Evolutionary conservation across 805 yeast genomes (phyloP).

Genomic region (Pichia pseudocactophila): DNA sequence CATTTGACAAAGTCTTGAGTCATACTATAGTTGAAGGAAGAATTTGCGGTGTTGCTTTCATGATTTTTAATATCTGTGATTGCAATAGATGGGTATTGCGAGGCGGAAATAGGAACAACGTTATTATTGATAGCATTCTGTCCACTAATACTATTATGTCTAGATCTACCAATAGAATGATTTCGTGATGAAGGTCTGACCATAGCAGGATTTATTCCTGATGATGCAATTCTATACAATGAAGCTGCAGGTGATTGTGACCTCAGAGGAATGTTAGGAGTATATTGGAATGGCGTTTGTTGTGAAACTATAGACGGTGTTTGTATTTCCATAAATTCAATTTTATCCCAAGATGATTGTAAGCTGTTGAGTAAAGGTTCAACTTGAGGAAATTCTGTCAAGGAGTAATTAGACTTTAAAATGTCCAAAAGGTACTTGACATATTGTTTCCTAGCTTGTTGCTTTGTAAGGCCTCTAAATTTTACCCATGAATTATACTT

Average conservation of each 20-base stretch:
- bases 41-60: neutral
- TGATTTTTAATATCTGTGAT: neutral
- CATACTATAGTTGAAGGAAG: neutral
- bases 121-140: neutral
- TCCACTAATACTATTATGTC: conserved; percentile 10
- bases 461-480: conserved; percentile 56
- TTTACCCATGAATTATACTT: conserved; percentile 85
- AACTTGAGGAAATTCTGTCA: conserved; percentile 54
- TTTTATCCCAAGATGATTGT: conserved; percentile 66
- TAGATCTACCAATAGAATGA: conserved; percentile 17
- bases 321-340: conserved; percentile 1
- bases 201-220: conserved; percentile 21
- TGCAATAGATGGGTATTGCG: neutral
- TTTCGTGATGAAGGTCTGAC: conserved; percentile 25
- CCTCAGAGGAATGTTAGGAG: conserved; percentile 8
- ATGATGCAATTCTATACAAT: conserved; percentile 25
- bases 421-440: conserved; percentile 62
- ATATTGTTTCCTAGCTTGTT: conserved; percentile 68
- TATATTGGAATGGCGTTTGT: neutral
- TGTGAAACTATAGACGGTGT: neutral
- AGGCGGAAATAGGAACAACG: neutral
- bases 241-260: conserved; percentile 29
- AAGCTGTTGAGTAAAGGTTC: conserved; percentile 40
- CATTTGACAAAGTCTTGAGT: conserved; percentile 36
- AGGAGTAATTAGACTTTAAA: conserved; percentile 54